Percentiles rank a stretch among this genome's conserved stretches.
phyloP scores from a whole-genome alignment of 345 rosid genomes.

The Ceriops tagal region DNA sequence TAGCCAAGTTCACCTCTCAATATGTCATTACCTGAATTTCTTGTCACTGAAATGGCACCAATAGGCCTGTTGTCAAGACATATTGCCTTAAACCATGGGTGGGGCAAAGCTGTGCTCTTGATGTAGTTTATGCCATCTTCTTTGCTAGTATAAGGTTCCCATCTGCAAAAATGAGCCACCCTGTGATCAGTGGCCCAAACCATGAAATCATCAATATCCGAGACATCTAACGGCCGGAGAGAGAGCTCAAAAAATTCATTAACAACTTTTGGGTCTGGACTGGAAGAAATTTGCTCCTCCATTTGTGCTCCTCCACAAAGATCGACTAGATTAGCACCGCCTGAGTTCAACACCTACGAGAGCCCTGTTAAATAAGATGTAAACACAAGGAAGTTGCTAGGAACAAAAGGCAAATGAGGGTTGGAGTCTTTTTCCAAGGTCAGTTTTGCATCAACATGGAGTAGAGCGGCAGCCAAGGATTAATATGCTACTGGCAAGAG shows the following conservation, averaged over 20 bases:
- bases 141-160: constrained; percentile 48
- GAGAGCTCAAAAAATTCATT: constrained; percentile 22
- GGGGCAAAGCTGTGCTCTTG: constrained; percentile 27
- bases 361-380: too few relatives aligned
- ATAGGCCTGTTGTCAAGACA: constrained; percentile 49
- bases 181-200: constrained; percentile 55
- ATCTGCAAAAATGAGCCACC: constrained; percentile 50
- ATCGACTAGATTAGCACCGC: too few relatives aligned
- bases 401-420: too few relatives aligned
- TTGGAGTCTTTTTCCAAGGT: too few relatives aligned
- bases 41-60: constrained; percentile 48
- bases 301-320: too few relatives aligned
- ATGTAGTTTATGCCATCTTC: constrained; percentile 48
- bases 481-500: too few relatives aligned
- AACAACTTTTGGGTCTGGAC: neutral
- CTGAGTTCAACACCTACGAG: too few relatives aligned
- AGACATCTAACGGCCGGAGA: constrained; percentile 39
- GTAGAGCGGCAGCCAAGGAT: too few relatives aligned
- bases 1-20: constrained; percentile 58
- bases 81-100: constrained; percentile 64
- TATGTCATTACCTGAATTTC: constrained; percentile 32
- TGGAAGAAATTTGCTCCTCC: too few relatives aligned
- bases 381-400: too few relatives aligned
- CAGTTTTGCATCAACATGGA: too few relatives aligned
- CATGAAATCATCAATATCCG: constrained; percentile 63